Conservation (phyloP, 495 filamentous ascomycete species). For the Cairneyella variabilis region DNA sequence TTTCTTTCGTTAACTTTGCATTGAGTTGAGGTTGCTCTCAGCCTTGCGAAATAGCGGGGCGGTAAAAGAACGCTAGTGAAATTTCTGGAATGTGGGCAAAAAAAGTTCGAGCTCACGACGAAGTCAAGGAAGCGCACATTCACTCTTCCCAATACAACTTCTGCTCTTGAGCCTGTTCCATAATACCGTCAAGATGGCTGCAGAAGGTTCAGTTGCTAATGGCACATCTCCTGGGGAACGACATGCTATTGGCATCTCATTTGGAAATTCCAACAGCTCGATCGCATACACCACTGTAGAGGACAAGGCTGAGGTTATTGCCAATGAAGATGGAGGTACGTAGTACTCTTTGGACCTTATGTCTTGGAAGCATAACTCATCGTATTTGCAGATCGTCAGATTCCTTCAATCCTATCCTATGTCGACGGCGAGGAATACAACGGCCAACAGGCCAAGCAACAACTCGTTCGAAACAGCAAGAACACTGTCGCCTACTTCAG, state of each 20-base stretch:
- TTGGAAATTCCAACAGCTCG: conserved; percentile 96
- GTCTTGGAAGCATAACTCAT: conserved; percentile 14
- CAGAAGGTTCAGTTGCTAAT: conserved; percentile 17
- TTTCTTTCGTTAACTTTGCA: neutral
- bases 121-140: neutral
- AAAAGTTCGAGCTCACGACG: conserved; percentile 19
- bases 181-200: conserved; percentile 18
- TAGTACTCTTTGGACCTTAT: conserved; percentile 11
- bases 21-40: conserved; percentile 18
- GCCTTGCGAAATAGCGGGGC: conserved; percentile 21
- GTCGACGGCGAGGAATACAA: conserved; percentile 94
- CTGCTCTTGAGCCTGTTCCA: neutral
- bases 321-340: conserved; percentile 96
- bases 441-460: conserved; percentile 88
- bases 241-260: conserved; percentile 89
- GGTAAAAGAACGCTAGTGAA: conserved; percentile 18
- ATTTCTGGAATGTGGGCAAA: conserved; percentile 17
- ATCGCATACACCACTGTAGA: conserved; percentile 85
- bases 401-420: conserved; percentile 91
- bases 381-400: conserved; percentile 75
- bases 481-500: conserved; percentile 96
- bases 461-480: conserved; percentile 83
- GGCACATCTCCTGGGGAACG: conserved; percentile 50
- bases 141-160: neutral
- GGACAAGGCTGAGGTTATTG: conserved; percentile 95